These are phyloP conservation scores for Solanum boliviense DNA, from an alignment of 257 asterid genomes.

Conservation along the genomic window DNA sequence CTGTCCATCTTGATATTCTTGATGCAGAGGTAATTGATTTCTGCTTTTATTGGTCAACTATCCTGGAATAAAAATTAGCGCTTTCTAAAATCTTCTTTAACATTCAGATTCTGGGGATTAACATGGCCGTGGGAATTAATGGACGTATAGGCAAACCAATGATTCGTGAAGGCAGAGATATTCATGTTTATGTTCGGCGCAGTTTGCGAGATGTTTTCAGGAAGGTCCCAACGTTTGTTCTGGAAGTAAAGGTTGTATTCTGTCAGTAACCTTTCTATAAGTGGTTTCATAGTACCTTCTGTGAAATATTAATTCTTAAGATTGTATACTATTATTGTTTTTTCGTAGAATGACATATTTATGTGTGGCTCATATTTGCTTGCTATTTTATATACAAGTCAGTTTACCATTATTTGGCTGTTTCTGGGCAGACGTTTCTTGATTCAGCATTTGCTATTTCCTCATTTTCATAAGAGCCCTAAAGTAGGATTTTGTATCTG, in stretches of 20 bases:
- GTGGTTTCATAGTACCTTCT: conserved; percentile 2
- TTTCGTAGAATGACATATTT: background rate
- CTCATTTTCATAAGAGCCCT: background rate
- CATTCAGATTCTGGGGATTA: conserved; percentile 78
- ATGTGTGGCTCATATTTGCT: background rate
- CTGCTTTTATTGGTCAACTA: background rate
- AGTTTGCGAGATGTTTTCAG: conserved; percentile 92
- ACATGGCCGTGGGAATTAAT: conserved; percentile 84
- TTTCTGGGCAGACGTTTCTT: background rate
- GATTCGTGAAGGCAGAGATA: conserved; percentile 91
- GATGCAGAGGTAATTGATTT: conserved; percentile 68
- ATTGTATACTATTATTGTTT: background rate
- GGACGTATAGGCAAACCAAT: conserved; percentile 76
- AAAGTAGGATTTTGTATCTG: background rate
- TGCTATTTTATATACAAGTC: background rate
- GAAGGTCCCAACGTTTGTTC: conserved; percentile 77
- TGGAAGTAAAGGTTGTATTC: conserved; percentile 74
- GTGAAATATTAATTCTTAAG: background rate
- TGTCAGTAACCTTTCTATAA: background rate
- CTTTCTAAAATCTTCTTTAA: conserved; percentile 11
- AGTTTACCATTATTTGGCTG: background rate
- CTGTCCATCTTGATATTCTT: conserved; percentile 96
- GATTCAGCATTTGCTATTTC: background rate
- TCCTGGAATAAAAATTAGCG: background rate
- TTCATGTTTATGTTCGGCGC: conserved; percentile 79